Base-by-base conservation (phyloP, 306 rosid genomes). In the Elaeagnus macrophylla region DNA sequence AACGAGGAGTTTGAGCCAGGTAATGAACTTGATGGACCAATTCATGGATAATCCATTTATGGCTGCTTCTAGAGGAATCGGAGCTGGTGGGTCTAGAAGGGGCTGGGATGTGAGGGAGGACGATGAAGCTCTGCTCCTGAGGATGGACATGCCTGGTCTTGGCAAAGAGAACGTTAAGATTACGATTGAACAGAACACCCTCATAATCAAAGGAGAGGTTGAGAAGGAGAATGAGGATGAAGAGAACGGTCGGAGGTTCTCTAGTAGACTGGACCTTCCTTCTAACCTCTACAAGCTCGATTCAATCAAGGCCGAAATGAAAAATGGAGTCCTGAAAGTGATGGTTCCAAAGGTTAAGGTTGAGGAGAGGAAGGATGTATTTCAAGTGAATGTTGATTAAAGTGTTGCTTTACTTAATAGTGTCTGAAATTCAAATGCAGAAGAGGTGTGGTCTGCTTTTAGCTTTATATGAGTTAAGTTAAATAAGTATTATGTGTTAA, bases 141-240 rank as follows among this genome's bases (percentile, higher is more conserved):
- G 93, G 0, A 67, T 89, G 71, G 95, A 85, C 59, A 83, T 85
- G 97, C 97, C 85, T 7, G 95, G 97, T 0, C 53, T 89, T 0
- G 67, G 69, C 16, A 85, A 82, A 47, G 89, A 78, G 0, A 79
- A 89, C 6, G 93, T 89, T 60, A 85, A 83, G 59, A 77, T 89
- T 0, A 18, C 79, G 0, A 89, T 89, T 64, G 89, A 89, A 62
- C 81, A 82, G 67, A 81, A 75, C 69, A 82, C 81, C 0, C 86
- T 85, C 35, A 62, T 61, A 0, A 77, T 89, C 12, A 85, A 60
- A 65, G 95, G 87, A 0, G 85, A 85, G 25, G 86, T 66, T 0
- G 66, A 12, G 0, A 70, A 82, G 12, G 72, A 65, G 59, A 39
- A 45, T 0, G 87, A 75, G 0, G 76, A 79, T 0, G 84, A 70